Evolutionary conservation across 495 filamentous ascomycete genomes (phyloP), one percentile per base, ranked within the genome.

Genomic region (Filosporella fistucella): DNA sequence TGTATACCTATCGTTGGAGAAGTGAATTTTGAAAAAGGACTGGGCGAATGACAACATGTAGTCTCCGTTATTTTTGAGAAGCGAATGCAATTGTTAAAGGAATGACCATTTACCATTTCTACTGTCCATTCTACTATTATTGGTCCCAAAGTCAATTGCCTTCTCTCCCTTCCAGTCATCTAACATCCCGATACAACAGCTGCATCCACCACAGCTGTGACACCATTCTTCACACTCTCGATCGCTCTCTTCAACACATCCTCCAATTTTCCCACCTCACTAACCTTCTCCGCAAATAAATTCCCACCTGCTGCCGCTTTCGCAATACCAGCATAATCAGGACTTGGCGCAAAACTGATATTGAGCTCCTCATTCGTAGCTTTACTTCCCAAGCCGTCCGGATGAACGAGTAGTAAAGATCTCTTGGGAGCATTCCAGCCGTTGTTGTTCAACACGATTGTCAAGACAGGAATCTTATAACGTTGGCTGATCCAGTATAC

Each of bases 361-460:
- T 95, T 94, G 49, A 97, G 73, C 49, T 94, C 91, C 50, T 86
- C 81, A 56, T 93, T 91, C 9, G 77, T 85, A 16, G 81, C 88
- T 49, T 78, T 83, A 7, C 85, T 82, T 1, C 85, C 86, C 33
- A 85, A 71, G 1, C 89, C 89, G n/a, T 87, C 69, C 0, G 89
- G 88, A 51, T 95, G 89, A 8, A 94, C 89, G 3, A 94, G 77
- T 9, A 88, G 70, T 56, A 91, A 74, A 17, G 84, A 89, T 47
- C 74, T 76, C 9, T 80, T 74, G 2, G 89, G 89, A 0, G 89
- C 89, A 58, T 95, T 89, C 89, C 89, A 95, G 47, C 91, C 90
- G 65, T 93, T 86, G 63, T 97, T 97, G 63, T 96, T 96, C 45
- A 97, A 64, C 2, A 97, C 86, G 48, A 97, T 90, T 0, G 90